Percentiles rank a stretch among this genome's conserved stretches.
These are phyloP conservation scores for Protomyces inouyei DNA, from an alignment of 1,139 yeast species.

Conservation along the genomic window DNA sequence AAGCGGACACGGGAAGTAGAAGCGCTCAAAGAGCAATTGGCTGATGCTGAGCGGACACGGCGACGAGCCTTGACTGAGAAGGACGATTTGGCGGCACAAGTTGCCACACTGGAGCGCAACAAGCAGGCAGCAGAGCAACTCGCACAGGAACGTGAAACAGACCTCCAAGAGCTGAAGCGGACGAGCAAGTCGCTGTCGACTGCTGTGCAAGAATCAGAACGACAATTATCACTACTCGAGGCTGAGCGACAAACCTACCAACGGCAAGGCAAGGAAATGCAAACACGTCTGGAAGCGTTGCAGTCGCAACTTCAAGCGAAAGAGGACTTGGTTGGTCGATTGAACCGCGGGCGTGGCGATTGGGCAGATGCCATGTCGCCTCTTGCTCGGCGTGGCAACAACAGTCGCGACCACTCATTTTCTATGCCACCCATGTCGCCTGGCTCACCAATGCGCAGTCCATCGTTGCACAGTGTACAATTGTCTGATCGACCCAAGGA, in stretches of 20 bases:
- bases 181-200: slow-evolving; percentile 33
- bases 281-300: slow-evolving; percentile 42
- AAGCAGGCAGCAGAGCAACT: slow-evolving; percentile 37
- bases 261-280: slow-evolving; percentile 40
- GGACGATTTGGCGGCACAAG: slow-evolving; percentile 32
- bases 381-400: background rate
- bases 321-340: slow-evolving; percentile 1
- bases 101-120: slow-evolving; percentile 31
- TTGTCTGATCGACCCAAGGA: slow-evolving; percentile 11
- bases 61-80: slow-evolving; percentile 37
- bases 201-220: slow-evolving; percentile 34
- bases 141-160: slow-evolving; percentile 35
- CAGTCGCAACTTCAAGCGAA: slow-evolving; percentile 41
- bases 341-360: background rate
- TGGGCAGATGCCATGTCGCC: background rate
- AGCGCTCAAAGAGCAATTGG: slow-evolving; percentile 37
- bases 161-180: slow-evolving; percentile 29
- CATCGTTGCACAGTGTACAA: slow-evolving; percentile 7
- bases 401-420: background rate
- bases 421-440: background rate
- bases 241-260: slow-evolving; percentile 38
- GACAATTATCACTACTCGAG: slow-evolving; percentile 37
- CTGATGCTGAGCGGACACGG: slow-evolving; percentile 38
- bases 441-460: slow-evolving; percentile 8
- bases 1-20: slow-evolving; percentile 50